phyloP scores from a whole-genome alignment of 192 early-diverging fungal genomes.

The Gamsiella multidivaricata region DNA sequence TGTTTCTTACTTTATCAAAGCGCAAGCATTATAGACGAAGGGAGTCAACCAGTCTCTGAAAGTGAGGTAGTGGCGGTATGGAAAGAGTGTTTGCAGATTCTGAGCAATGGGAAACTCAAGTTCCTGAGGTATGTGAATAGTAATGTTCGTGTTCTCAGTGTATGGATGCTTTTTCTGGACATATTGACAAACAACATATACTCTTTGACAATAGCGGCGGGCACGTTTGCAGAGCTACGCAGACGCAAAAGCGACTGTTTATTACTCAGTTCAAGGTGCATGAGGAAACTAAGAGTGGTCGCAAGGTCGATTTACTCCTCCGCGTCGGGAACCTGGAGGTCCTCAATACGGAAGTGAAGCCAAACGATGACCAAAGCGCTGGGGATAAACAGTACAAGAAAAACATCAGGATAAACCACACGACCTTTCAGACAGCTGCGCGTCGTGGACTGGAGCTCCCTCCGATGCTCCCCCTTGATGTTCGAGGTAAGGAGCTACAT shows the following conservation, averaged over 20 bases:
- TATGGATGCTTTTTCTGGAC: background rate
- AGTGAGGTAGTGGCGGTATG: conserved; percentile 13
- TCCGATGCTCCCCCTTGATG: conserved; percentile 4
- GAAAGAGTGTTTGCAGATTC: conserved; percentile 2
- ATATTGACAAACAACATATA: background rate
- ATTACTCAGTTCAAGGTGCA: background rate
- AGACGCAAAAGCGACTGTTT: background rate
- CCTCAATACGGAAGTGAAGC: conserved; percentile 14
- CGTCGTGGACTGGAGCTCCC: conserved; percentile 1
- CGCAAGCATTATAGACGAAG: conserved; percentile 3
- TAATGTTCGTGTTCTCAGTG: background rate
- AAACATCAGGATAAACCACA: conserved; percentile 14
- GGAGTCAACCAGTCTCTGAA: background rate
- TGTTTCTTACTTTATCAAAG: background rate
- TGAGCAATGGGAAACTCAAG: conserved; percentile 13
- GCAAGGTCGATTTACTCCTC: conserved; percentile 7
- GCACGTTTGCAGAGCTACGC: conserved; percentile 11
- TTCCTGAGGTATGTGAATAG: conserved; percentile 2
- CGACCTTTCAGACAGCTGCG: background rate
- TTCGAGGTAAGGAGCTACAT: conserved; percentile 17
- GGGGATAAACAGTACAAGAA: conserved; percentile 18
- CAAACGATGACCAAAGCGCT: background rate
- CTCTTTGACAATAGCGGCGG: background rate
- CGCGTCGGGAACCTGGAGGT: conserved; percentile 2
- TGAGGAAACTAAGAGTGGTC: background rate